Conservation (phyloP, 2,329 filamentous ascomycete species). For the Aspergillus novoparasiticus region DNA sequence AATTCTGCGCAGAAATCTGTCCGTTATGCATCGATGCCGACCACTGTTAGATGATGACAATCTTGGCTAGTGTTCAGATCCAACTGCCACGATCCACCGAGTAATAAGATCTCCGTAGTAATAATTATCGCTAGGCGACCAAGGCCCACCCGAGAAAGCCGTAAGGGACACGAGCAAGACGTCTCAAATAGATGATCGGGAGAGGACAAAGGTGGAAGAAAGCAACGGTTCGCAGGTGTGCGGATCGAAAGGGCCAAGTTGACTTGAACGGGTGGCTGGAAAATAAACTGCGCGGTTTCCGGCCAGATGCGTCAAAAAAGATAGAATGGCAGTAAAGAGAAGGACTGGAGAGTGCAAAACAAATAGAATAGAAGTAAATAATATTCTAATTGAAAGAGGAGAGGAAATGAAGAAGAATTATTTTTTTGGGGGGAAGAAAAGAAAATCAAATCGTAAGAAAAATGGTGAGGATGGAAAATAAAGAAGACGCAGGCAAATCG, state of each 20-base stretch:
- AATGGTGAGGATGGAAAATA: constrained; percentile 19
- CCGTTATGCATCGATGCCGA: constrained; percentile 16
- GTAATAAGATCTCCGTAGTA: constrained; percentile 18
- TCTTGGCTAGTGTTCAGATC: constrained; percentile 17
- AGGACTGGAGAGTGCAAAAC: constrained; percentile 15
- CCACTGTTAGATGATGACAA: constrained; percentile 8
- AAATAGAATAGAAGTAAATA: constrained; percentile 18
- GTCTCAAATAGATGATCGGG: constrained; percentile 21
- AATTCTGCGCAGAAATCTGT: constrained; percentile 12
- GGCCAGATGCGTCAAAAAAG: constrained; percentile 25
- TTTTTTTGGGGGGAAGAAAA: constrained; percentile 15
- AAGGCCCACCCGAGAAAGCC: constrained; percentile 21
- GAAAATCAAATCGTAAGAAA: constrained; percentile 19
- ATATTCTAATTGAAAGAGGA: constrained; percentile 15
- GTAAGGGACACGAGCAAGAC: constrained; percentile 24
- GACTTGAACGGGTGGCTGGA: constrained; percentile 34
- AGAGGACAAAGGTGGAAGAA: constrained; percentile 25
- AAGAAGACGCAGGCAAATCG: constrained; percentile 20
- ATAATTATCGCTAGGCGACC: constrained; percentile 21
- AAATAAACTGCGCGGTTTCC: constrained; percentile 32
- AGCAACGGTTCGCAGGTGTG: constrained; percentile 26
- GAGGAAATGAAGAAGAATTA: constrained; percentile 19
- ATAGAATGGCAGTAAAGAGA: constrained; percentile 13
- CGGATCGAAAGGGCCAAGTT: constrained; percentile 37
- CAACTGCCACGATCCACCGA: constrained; percentile 18